These are phyloP conservation scores for Mucuna pruriens DNA, from an alignment of 306 rosid species.

Conservation along the genomic window DNA sequence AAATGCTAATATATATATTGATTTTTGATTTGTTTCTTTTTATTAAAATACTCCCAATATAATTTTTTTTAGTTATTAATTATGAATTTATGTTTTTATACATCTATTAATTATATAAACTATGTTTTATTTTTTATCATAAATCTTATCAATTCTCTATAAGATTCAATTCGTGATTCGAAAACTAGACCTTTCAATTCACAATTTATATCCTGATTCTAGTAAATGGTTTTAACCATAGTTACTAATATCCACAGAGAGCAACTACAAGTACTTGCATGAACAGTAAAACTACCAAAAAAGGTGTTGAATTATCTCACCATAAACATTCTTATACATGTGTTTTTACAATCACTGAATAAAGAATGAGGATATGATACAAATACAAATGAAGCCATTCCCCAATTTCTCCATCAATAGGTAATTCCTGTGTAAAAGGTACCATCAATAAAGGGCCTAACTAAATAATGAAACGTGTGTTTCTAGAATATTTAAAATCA, in stretches of 20 bases:
- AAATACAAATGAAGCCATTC: constrained; percentile 32
- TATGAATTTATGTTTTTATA: too few species aligned
- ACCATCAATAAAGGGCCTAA: constrained; percentile 10
- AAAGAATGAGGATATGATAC: constrained; percentile 39
- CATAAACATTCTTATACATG: constrained; percentile 7
- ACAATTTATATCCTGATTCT: too few species aligned
- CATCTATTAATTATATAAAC: too few species aligned
- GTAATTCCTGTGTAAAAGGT: constrained; percentile 19
- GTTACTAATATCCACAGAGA: background rate
- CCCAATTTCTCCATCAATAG: constrained; percentile 21
- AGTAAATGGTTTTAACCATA: background rate
- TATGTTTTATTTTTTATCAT: too few species aligned
- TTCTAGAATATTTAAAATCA: constrained; percentile 42
- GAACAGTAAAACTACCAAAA: background rate
- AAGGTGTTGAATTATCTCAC: background rate
- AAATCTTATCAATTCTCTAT: too few species aligned
- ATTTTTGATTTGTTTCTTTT: too few species aligned
- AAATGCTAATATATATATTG: too few species aligned
- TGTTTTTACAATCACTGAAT: background rate
- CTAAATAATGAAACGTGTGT: constrained; percentile 23
- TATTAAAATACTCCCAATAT: too few species aligned
- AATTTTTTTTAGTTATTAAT: too few species aligned
- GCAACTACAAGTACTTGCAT: background rate
- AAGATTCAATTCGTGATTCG: too few species aligned
- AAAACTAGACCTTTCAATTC: too few species aligned